A percentile compares a stretch with the other conserved stretches of the same genome.
These are phyloP conservation scores for Strombidium stylifer DNA, from an alignment of 73 alveolate genomes.

Conservation along the genomic window DNA sequence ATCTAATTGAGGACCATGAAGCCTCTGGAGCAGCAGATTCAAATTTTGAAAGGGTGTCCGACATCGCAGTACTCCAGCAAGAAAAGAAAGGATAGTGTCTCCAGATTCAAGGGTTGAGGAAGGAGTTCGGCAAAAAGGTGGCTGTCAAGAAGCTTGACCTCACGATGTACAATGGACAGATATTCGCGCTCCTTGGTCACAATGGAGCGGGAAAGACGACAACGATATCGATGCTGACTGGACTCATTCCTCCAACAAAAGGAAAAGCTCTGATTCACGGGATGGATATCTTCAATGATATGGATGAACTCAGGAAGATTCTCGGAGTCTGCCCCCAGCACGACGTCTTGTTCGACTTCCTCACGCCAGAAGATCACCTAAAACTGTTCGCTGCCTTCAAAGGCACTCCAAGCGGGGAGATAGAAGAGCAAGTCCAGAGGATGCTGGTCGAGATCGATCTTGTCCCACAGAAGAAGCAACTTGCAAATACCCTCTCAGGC, in stretches of 20 bases:
- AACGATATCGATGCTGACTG: conserved; percentile 91
- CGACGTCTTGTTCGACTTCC: conserved; percentile 86
- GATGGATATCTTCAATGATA: conserved; percentile 60
- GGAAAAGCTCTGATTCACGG: conserved; percentile 74
- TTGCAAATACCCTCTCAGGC: conserved; percentile 90
- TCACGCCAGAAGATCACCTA: conserved; percentile 85
- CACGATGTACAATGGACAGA: conserved; percentile 93
- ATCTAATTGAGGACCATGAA: conserved; percentile 9
- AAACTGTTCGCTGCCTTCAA: conserved; percentile 76
- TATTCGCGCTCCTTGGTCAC: conserved; percentile 98
- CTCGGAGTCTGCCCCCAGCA: conserved; percentile 99
- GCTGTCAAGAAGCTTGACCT: conserved; percentile 89
- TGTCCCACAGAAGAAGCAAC: conserved; percentile 33
- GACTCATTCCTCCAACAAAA: conserved; percentile 57
- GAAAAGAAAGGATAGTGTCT: conserved; percentile 62
- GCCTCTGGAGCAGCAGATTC: conserved; percentile 3
- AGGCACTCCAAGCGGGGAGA: conserved; percentile 42
- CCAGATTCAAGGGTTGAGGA: conserved; percentile 57
- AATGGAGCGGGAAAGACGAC: conserved; percentile 99
- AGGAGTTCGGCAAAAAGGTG: conserved; percentile 72
- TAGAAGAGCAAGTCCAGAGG: conserved; percentile 34
- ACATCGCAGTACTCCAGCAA: conserved; percentile 6
- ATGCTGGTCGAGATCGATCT: conserved; percentile 61
- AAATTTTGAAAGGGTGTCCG: conserved; percentile 37
- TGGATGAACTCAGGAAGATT: conserved; percentile 71